Conservation (phyloP, 2,329 filamentous ascomycete species). For the Penicillium sp. region DNA sequence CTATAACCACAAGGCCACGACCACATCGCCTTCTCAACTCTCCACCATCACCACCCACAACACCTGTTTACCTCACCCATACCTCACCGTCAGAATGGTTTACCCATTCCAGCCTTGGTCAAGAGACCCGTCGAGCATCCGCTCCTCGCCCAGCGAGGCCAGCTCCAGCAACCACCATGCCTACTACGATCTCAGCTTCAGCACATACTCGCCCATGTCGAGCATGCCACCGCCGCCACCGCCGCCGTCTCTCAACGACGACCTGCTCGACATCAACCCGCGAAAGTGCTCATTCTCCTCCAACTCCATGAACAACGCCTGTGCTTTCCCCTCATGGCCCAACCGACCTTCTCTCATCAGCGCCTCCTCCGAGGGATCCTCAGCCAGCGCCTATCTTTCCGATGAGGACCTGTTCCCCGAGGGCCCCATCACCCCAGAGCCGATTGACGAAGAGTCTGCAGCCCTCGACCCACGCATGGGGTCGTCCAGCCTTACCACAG, state of each 20-base stretch:
- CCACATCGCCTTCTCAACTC: not conserved
- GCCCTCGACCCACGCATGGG: constrained; percentile 29
- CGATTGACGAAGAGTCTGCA: constrained; percentile 35
- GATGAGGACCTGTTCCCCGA: constrained; percentile 48
- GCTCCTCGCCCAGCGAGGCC: constrained; percentile 29
- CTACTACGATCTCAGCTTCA: constrained; percentile 35
- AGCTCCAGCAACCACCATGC: constrained; percentile 25
- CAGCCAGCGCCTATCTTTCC: constrained; percentile 46
- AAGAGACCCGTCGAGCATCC: constrained; percentile 27
- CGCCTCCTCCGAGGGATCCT: constrained; percentile 36
- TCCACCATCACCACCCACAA: constrained; percentile 5
- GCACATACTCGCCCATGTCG: constrained; percentile 31
- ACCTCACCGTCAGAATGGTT: constrained; percentile 19
- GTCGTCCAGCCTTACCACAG: constrained; percentile 39
- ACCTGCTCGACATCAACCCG: constrained; percentile 46
- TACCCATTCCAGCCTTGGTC: constrained; percentile 31
- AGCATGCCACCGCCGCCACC: constrained; percentile 41
- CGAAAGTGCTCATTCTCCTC: constrained; percentile 50
- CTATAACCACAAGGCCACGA: constrained; percentile 1
- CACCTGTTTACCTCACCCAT: not conserved
- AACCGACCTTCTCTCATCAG: constrained; percentile 45
- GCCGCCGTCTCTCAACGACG: constrained; percentile 44
- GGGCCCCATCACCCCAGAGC: constrained; percentile 34
- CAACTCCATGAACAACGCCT: constrained; percentile 45
- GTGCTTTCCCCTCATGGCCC: constrained; percentile 52